Evolutionary conservation across 768 basidiomycete genomes (phyloP).

Genomic region (Inosperma sp.): DNA sequence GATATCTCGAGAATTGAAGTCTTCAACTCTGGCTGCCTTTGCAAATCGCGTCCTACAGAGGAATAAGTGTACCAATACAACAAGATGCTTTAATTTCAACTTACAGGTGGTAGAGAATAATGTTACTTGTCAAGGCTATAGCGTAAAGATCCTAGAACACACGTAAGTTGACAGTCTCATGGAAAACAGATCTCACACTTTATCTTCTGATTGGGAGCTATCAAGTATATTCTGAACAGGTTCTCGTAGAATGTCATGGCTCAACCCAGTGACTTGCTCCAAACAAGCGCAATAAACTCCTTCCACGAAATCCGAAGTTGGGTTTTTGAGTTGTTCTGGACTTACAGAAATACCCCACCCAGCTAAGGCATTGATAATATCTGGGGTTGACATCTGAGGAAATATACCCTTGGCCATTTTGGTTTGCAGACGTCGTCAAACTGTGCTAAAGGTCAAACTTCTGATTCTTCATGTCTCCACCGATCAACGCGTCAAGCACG

Average conservation of each 20-base stretch:
- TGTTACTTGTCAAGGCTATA: constrained; percentile 52
- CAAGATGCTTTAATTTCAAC: constrained; percentile 12
- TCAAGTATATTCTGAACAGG: constrained; percentile 54
- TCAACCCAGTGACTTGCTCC: constrained; percentile 63
- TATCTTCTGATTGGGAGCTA: constrained; percentile 47
- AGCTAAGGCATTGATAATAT: constrained; percentile 60
- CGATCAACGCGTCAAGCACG: constrained; percentile 17
- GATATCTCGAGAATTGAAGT: constrained; percentile 75
- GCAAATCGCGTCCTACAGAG: constrained; percentile 60
- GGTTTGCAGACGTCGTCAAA: background rate
- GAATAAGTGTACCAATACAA: constrained; percentile 6
- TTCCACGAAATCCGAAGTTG: constrained; percentile 67
- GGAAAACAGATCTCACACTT: constrained; percentile 33
- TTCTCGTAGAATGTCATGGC: constrained; percentile 52
- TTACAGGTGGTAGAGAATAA: constrained; percentile 70
- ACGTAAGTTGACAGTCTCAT: background rate
- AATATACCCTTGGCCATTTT: constrained; percentile 51
- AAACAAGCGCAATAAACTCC: constrained; percentile 68
- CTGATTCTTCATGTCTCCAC: background rate
- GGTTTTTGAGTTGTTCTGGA: constrained; percentile 62
- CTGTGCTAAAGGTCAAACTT: background rate
- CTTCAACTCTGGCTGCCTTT: constrained; percentile 64
- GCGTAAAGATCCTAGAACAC: constrained; percentile 60
- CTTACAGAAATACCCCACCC: constrained; percentile 67
- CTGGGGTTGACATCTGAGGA: constrained; percentile 58